Evolutionary conservation across 2,329 filamentous ascomycete genomes (phyloP).

Genomic region (Xylaria sp.): DNA sequence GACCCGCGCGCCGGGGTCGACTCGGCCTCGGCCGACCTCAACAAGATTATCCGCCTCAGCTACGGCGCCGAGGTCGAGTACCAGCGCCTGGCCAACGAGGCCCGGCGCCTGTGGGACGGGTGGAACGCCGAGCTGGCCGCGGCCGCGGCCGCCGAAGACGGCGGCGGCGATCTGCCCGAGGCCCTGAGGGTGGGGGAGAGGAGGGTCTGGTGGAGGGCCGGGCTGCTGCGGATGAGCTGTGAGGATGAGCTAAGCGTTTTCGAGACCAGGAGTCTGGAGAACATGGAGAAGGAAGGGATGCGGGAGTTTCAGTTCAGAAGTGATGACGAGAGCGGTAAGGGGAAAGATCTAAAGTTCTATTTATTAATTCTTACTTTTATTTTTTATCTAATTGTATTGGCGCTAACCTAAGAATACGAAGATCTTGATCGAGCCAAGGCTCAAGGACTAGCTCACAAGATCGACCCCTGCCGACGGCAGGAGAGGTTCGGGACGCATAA

Average conservation of each 20-base stretch:
- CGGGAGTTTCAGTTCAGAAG: constrained; percentile 30
- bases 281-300: constrained; percentile 33
- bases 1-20: constrained; percentile 44
- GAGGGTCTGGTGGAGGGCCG: constrained; percentile 32
- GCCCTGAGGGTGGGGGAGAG: constrained; percentile 16
- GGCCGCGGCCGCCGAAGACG: constrained; percentile 13
- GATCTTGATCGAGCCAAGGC: constrained; percentile 25
- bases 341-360: too few relatives aligned
- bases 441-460: constrained; percentile 29
- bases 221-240: constrained; percentile 32
- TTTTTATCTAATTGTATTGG: too few relatives aligned
- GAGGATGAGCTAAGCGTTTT: constrained; percentile 23
- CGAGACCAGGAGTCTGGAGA: constrained; percentile 28
- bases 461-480: constrained; percentile 39
- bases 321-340: constrained; percentile 28
- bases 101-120: constrained; percentile 44
- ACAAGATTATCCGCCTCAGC: constrained; percentile 47
- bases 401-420: too few relatives aligned
- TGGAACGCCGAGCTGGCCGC: constrained; percentile 48
- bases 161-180: constrained; percentile 12
- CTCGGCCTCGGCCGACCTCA: constrained; percentile 42
- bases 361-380: too few relatives aligned
- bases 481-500: constrained; percentile 33
- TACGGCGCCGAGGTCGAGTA: constrained; percentile 50
- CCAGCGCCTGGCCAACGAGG: constrained; percentile 48